Evolutionary conservation across 805 yeast species (phyloP), one percentile per base, ranked within the genome.

Genomic region (Schwanniomyces pseudopolymorphus): DNA sequence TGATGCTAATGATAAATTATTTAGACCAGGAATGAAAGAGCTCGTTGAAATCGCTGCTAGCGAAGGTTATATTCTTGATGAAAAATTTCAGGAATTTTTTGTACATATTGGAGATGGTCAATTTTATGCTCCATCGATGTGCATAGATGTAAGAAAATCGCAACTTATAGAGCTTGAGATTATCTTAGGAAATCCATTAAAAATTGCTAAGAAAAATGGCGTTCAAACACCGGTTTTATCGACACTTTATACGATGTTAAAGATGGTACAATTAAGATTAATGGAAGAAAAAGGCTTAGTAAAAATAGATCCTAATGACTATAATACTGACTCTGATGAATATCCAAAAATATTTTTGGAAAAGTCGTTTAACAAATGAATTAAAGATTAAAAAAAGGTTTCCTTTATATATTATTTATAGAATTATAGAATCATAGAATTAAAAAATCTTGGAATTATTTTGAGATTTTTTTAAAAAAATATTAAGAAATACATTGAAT

Each of bases 1-100:
- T 37, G 60, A 58, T 14, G 70, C 63, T 10, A 67, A 64, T 47
- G 60, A 62, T 11, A 45, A 54, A 0, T 48, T 72, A 16, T 59
- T 72, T 39, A 47, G 55, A 17, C 89, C 88, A 3, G 85, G 87
- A 0, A 85, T 85, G 90, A 63, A 70, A 31, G 95, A 87, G 61
- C 73, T 87, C 14, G 61, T 77, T 17, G 74, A 73, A 3, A 77
- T 86, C 48, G 95, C 96, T 9, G 78, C 77, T 43, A 80, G 87
- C 8, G 91, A 84, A 48, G 88, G 88, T 0, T 75, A 78, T 31
- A 36, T 20, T 6, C 8, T 36, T 7, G 25, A 36, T 20, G 73
- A 63, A 20, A 77, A 66, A n/a, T 61, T 74, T 17, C 79, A 79
- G 48, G 70, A 78, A 22, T 50, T 57, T 40, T 78, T 81, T 71